A percentile compares a stretch with the other conserved stretches of the same genome.
These are phyloP conservation scores for Penicillium capsulatum DNA, from an alignment of 2,329 filamentous ascomycete genomes.

Conservation along the genomic window DNA sequence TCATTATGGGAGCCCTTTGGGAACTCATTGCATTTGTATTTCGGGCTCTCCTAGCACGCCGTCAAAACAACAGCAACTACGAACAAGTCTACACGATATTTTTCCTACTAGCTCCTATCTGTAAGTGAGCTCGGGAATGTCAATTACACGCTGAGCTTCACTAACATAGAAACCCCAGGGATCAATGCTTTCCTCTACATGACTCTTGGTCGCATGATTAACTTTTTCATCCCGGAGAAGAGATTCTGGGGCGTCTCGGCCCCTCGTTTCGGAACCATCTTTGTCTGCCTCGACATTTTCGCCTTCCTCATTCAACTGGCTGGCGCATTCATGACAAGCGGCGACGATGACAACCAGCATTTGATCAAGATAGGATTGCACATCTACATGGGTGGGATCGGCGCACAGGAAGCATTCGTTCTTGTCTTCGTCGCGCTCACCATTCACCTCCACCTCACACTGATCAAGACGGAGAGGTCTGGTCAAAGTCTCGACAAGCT, in stretches of 20 bases:
- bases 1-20: constrained; percentile 43
- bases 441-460: constrained; percentile 36
- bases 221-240: constrained; percentile 35
- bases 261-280: constrained; percentile 38
- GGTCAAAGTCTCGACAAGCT: constrained; percentile 24
- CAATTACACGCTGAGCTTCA: too few species aligned
- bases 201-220: constrained; percentile 41
- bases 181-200: constrained; percentile 47
- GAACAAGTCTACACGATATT: constrained; percentile 40
- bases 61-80: constrained; percentile 35
- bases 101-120: constrained; percentile 44
- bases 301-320: constrained; percentile 45
- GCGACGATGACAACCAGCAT: constrained; percentile 22
- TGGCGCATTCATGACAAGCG: constrained; percentile 37
- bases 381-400: constrained; percentile 55
- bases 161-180: constrained; percentile 23
- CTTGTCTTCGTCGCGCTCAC: constrained; percentile 45
- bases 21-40: constrained; percentile 40
- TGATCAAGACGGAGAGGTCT: constrained; percentile 24
- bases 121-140: too few species aligned
- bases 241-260: constrained; percentile 37
- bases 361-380: constrained; percentile 41
- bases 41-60: constrained; percentile 38
- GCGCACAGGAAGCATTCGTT: constrained; percentile 50
- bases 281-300: constrained; percentile 45